Conservation (phyloP, 164 flowering plant species). For the Berberis thunbergii region DNA sequence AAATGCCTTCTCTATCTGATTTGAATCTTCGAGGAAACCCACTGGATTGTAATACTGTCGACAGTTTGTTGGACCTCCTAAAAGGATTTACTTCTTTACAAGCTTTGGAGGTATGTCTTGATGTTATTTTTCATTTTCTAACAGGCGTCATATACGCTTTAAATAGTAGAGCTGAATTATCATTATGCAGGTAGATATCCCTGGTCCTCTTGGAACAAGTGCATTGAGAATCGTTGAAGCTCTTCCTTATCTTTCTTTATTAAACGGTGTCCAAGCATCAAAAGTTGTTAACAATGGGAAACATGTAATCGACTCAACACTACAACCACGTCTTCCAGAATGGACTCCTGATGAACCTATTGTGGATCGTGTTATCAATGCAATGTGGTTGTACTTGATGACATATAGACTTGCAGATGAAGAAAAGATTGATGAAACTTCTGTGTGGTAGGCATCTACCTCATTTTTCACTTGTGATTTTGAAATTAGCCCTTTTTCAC, state of each 20-base stretch:
- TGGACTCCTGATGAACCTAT: conserved; percentile 70
- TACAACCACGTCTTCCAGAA: conserved; percentile 77
- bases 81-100: conserved; percentile 45
- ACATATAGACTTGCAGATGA: conserved; percentile 94
- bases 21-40: conserved; percentile 83
- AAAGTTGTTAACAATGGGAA: conserved; percentile 52
- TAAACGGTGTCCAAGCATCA: conserved; percentile 67
- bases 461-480: background rate
- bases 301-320: conserved; percentile 69
- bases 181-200: conserved; percentile 71
- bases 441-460: conserved; percentile 61
- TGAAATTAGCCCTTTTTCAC: background rate
- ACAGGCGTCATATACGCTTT: background rate
- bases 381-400: conserved; percentile 95
- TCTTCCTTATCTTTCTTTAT: conserved; percentile 51
- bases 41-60: conserved; percentile 45
- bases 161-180: background rate
- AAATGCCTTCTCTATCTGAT: conserved; percentile 60
- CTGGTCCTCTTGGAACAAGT: conserved; percentile 92
- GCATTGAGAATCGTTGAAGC: conserved; percentile 66
- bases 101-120: conserved; percentile 59
- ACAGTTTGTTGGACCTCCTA: conserved; percentile 48
- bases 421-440: conserved; percentile 96
- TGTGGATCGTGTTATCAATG: conserved; percentile 68
- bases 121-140: background rate